A percentile compares a stretch with the other conserved stretches of the same genome.
These are phyloP conservation scores for Teunomyces aglyptinius DNA, from an alignment of 805 yeast species.

Conservation along the genomic window DNA sequence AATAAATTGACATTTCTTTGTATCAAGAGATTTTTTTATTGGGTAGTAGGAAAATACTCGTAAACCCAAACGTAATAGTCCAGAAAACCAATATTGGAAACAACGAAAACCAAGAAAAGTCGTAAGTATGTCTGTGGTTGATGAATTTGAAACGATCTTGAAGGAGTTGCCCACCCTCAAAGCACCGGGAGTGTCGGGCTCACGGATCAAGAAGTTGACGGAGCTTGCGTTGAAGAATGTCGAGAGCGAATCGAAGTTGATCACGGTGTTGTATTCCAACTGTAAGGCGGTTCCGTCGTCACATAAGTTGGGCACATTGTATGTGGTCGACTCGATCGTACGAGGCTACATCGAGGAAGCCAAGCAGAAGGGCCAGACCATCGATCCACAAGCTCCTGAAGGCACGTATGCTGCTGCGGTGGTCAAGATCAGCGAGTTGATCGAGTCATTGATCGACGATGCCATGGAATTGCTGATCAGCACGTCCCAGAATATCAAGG, in stretches of 20 bases:
- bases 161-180: slow-evolving; percentile 56
- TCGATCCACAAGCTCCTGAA: slow-evolving; percentile 50
- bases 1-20: not conserved
- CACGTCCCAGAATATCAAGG: slow-evolving; percentile 63
- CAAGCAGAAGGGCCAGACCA: slow-evolving; percentile 49
- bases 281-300: slow-evolving; percentile 71
- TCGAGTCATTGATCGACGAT: slow-evolving; percentile 63
- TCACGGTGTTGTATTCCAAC: slow-evolving; percentile 59
- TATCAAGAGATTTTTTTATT: not conserved
- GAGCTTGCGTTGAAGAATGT: slow-evolving; percentile 74
- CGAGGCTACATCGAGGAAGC: slow-evolving; percentile 81
- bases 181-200: slow-evolving; percentile 93
- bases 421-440: slow-evolving; percentile 57
- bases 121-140: slow-evolving; percentile 36
- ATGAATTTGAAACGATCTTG: slow-evolving; percentile 47
- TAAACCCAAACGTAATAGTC: not conserved
- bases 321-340: slow-evolving; percentile 89
- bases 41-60: slow-evolving; percentile 3
- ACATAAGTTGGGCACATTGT: slow-evolving; percentile 87
- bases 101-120: no score
- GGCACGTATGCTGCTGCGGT: slow-evolving; percentile 79
- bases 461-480: slow-evolving; percentile 53
- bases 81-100: no score
- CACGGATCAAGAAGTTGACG: slow-evolving; percentile 85
- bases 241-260: slow-evolving; percentile 52